phyloP scores from a whole-genome alignment of 2,329 filamentous ascomycete genomes.

The Neonectria neomacrospora region DNA sequence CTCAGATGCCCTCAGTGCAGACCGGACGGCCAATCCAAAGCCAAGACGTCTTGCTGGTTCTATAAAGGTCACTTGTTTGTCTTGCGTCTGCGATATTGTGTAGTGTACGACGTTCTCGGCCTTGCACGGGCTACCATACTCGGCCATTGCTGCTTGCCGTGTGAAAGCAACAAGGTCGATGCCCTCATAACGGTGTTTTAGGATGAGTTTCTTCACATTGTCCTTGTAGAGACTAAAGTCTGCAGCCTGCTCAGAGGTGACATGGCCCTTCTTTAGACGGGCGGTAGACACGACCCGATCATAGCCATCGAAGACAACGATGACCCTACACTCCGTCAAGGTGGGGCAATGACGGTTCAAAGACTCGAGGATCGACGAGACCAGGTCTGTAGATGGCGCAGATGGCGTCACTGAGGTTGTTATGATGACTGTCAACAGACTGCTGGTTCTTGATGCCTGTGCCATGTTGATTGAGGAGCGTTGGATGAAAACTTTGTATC shows the following conservation, averaged over 20 bases:
- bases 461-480: conserved; percentile 25
- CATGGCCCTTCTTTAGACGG: conserved; percentile 64
- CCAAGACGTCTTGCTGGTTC: conserved; percentile 61
- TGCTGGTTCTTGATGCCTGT: conserved; percentile 7
- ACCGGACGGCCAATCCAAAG: conserved; percentile 65
- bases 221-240: conserved; percentile 58
- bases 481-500: not conserved
- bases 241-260: conserved; percentile 58
- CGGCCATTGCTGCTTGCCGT: conserved; percentile 51
- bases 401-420: conserved; percentile 68
- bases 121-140: conserved; percentile 56
- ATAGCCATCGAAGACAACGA: conserved; percentile 64
- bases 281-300: conserved; percentile 57
- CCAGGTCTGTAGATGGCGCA: conserved; percentile 62
- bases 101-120: conserved; percentile 52
- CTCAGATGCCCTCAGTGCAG: conserved; percentile 57
- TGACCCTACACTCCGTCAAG: conserved; percentile 56
- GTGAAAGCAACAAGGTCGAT: conserved; percentile 5
- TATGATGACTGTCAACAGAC: conserved; percentile 53
- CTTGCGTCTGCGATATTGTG: conserved; percentile 48
- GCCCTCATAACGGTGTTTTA: conserved; percentile 30
- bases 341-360: conserved; percentile 56
- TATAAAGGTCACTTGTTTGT: conserved; percentile 58
- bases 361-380: conserved; percentile 59
- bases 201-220: conserved; percentile 56